Evolutionary conservation across 2,329 filamentous ascomycete species (phyloP).

Genomic region (Penicillium corylophilum): DNA sequence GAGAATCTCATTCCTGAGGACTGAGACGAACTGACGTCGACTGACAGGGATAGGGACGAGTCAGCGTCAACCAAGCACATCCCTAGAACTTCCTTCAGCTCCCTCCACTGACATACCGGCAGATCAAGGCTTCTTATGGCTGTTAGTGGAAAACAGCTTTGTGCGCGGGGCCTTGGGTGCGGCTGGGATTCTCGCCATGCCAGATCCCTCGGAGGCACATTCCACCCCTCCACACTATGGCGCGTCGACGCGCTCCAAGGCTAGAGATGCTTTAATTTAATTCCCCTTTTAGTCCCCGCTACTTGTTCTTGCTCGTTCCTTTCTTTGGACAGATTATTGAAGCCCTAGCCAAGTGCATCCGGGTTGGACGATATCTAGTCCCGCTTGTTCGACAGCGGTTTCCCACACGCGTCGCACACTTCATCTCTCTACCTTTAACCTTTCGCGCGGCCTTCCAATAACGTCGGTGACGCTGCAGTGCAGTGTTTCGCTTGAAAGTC

Average conservation of each 20-base stretch:
- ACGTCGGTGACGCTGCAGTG: background rate
- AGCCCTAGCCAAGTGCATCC: constrained; percentile 3
- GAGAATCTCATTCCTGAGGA: constrained; percentile 14
- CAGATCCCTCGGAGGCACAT: constrained; percentile 23
- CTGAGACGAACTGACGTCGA: constrained; percentile 16
- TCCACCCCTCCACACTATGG: constrained; percentile 26
- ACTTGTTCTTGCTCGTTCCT: background rate
- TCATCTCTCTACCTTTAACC: background rate
- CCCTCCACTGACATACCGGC: constrained; percentile 15
- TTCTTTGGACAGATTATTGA: constrained; percentile 7
- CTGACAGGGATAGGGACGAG: constrained; percentile 12
- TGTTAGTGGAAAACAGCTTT: background rate
- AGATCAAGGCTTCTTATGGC: constrained; percentile 7
- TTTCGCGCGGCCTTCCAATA: background rate
- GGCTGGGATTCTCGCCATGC: constrained; percentile 23
- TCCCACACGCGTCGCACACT: background rate
- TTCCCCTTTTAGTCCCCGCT: constrained; percentile 18
- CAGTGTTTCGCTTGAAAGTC: background rate
- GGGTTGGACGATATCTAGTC: constrained; percentile 10
- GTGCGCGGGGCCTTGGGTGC: constrained; percentile 3
- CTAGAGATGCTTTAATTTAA: constrained; percentile 7
- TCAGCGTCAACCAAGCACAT: constrained; percentile 7
- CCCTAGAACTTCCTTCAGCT: constrained; percentile 11
- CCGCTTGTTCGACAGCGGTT: constrained; percentile 1
- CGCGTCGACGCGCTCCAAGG: constrained; percentile 26